Base-by-base conservation (phyloP, 2,329 filamentous ascomycete species). In the Beauveria medogensis region DNA sequence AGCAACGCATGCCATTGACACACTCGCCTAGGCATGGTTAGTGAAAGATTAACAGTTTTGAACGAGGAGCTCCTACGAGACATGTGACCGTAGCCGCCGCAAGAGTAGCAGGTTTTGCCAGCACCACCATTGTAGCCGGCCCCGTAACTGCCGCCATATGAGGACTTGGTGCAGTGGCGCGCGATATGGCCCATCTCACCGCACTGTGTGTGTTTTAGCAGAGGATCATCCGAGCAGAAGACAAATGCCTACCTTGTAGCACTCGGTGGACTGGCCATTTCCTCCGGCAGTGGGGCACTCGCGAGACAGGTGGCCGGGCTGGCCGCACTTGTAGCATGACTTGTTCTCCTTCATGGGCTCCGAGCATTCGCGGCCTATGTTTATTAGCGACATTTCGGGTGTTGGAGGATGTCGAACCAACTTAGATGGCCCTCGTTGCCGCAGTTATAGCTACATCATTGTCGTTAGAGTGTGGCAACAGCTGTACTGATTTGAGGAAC, bases 1-100 rank as follows among this genome's bases (percentile, higher is more conserved):
- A 99, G 88, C 94, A 99, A 84, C 97, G 97, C 83, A 95, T 93
- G 71, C 94, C 94, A 77, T 97, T 95, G 70, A 93, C 95, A 80
- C 94, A 99, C 79, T 97, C 94, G 69, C 84, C 83, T 85, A 61
- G 22, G 55, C n/a, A 54, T 55, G 55, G 53, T 70, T 66, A 70
- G 69, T 28, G 7, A 28, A 22, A 16, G 28, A 2, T 18, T 12
- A 5, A 43, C 18, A 14, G 3, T 48, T 5, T 37, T 37, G 14
- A 7, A 30, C 6, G n/a, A 16, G 16, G 26, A 9, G 28, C n/a
- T 16, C 83, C 71, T 73, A 82, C 92, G 89, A 73, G 90, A 92
- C 89, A 96, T 93, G 82, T 99, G 94, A 72, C 93, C 93, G 74
- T 91, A 92, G 67, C 94, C 94, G 69, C 94, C 94, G 80, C 94